Conservation (phyloP, 352 stramenopile species). For the Phytophthora hibernalis region DNA sequence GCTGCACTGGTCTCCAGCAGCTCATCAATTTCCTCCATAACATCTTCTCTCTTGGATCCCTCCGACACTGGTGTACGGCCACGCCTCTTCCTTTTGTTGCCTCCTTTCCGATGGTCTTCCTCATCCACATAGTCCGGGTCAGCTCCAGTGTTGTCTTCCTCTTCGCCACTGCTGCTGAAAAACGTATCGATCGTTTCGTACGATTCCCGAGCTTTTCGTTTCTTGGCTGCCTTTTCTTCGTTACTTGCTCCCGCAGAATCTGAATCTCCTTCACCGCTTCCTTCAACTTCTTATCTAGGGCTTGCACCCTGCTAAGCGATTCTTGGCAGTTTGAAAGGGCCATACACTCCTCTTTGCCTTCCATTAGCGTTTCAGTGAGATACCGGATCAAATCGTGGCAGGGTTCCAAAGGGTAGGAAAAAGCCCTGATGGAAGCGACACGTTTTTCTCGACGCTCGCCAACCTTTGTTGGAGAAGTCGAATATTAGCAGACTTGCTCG, state of each 20-base stretch:
- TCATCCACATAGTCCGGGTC: conserved; percentile 80
- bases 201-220: conserved; percentile 42
- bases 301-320: conserved; percentile 23
- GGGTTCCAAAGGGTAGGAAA: conserved; percentile 43
- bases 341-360: conserved; percentile 42
- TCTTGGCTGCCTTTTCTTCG: conserved; percentile 49
- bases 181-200: conserved; percentile 57
- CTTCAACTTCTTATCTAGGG: conserved; percentile 24
- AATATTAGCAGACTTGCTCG: conserved; percentile 65
- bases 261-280: conserved; percentile 32
- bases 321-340: conserved; percentile 41
- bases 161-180: conserved; percentile 64
- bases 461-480: conserved; percentile 71
- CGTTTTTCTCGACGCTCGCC: conserved; percentile 57
- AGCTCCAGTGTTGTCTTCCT: conserved; percentile 56
- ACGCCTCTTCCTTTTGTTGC: conserved; percentile 11
- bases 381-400: conserved; percentile 67
- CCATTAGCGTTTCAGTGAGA: conserved; percentile 53
- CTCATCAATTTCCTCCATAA: conserved; percentile 69
- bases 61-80: not conserved
- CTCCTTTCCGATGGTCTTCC: conserved; percentile 23
- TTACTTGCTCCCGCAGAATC: conserved; percentile 28
- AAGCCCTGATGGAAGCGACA: conserved; percentile 43
- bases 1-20: conserved; percentile 45
- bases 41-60: conserved; percentile 16